These are phyloP conservation scores for Naganishia sp. DNA, from an alignment of 1,284 basidiomycete species.

Conservation along the genomic window DNA sequence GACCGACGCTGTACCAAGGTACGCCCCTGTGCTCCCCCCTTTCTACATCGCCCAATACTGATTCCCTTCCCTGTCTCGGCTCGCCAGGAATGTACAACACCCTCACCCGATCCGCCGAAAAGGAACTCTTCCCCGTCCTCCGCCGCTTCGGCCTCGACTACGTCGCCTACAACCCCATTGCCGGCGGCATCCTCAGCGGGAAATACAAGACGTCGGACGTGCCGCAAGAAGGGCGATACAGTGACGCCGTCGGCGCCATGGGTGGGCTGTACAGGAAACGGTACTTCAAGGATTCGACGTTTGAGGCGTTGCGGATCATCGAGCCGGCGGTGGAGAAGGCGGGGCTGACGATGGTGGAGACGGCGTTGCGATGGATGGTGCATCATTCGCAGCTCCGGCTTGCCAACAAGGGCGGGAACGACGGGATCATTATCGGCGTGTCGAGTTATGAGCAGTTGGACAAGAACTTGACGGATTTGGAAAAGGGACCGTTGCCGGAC, in stretches of 20 bases:
- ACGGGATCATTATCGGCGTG: slow-evolving; percentile 50
- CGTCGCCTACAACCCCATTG: slow-evolving; percentile 61
- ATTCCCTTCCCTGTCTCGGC: too few species aligned
- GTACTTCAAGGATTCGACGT: slow-evolving; percentile 58
- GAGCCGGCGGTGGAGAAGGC: slow-evolving; percentile 54
- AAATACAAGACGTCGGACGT: slow-evolving; percentile 51
- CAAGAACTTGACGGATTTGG: slow-evolving; percentile 49
- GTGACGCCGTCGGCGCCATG: slow-evolving; percentile 32
- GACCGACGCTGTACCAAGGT: slow-evolving; percentile 70
- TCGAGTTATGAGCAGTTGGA: slow-evolving; percentile 45
- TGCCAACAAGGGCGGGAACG: slow-evolving; percentile 38
- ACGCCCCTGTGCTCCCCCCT: slow-evolving; percentile 40
- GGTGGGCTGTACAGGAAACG: slow-evolving; percentile 22
- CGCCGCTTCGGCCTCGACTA: slow-evolving; percentile 60
- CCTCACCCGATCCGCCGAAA: slow-evolving; percentile 57
- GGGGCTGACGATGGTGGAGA: slow-evolving; percentile 44
- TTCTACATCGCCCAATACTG: background rate
- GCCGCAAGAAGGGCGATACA: slow-evolving; percentile 38
- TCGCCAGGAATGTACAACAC: slow-evolving; percentile 43
- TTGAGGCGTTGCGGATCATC: slow-evolving; percentile 57
- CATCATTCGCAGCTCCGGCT: slow-evolving; percentile 55
- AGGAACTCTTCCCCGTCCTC: slow-evolving; percentile 66
- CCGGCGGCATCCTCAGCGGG: slow-evolving; percentile 59
- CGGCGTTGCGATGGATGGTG: slow-evolving; percentile 48
- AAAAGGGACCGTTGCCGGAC: slow-evolving; percentile 60